Base-by-base conservation (phyloP, 2,329 filamentous ascomycete species). In the Sporothrix globosa region DNA sequence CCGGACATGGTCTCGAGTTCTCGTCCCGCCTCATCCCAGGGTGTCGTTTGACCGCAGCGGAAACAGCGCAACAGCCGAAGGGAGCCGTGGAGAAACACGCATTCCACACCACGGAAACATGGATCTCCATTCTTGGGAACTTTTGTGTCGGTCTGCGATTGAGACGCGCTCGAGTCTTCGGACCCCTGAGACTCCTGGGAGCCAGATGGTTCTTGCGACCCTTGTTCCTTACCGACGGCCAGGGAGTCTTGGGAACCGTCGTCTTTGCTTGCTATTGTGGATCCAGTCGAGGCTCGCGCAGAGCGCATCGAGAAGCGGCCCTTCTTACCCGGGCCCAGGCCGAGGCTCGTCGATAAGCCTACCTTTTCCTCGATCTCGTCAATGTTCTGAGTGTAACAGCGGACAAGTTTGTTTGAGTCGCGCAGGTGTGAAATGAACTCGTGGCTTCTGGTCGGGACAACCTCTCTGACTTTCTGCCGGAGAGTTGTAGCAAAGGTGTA, bases 301-400 rank as follows among this genome's bases (percentile, higher is more conserved):
- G 74, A 71, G 6, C 76, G 75, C 0, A 72, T 83, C 61, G 85
- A 87, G 74, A 90, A 90, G 1, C 88, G 82, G 13, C 85, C 84
- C 53, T 86, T 84, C 74, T 84, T 87, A 1, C 90, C 90, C 0
- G 88, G 85, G 0, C 90, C 90, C 44, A 86, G 82, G 13, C 82
- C 80, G 10, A 92, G 81, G 69, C 88, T 85, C 0, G 88, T 91
- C 19, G 84, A 87, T 3, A 92, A 81, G 3, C 90, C 90, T 56
- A 91, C 88, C 70, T 90, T 88, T 75, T 89, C 87, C 76, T 92
- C 90, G 7, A 92, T 86, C 72, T 88, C 87, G 74, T 92, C 90
- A 73, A 92, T 92, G 73, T 92, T 92, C 74, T 92, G 90, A 0
- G 90, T 92, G 75, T 92, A 92, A 75, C 90, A 91, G 52, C 90